These are phyloP conservation scores for Poronia punctata DNA, from an alignment of 495 filamentous ascomycete genomes.

Conservation along the genomic window DNA sequence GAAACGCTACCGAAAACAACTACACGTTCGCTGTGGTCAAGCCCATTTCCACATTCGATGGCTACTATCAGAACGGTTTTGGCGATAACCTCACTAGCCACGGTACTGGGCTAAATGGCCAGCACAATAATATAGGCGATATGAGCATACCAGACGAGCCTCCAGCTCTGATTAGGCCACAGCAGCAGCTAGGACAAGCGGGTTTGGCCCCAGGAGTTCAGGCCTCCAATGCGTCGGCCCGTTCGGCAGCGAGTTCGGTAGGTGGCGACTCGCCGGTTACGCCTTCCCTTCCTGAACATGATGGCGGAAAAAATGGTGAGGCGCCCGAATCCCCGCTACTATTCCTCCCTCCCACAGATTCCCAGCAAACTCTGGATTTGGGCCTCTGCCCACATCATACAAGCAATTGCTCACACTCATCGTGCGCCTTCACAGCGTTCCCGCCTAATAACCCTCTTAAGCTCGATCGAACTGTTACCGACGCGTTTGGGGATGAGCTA, in stretches of 20 bases:
- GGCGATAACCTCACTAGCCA: conserved; percentile 13
- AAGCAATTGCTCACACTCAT: conserved; percentile 33
- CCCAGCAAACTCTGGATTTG: no score
- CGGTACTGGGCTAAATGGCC: conserved; percentile 8
- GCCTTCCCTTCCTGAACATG: conserved; percentile 38
- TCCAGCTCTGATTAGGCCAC: conserved; percentile 23
- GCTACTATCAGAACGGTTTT: conserved; percentile 26
- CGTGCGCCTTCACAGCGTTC: conserved; percentile 38
- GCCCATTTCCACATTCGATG: conserved; percentile 22
- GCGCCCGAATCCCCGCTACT: conserved; percentile 22
- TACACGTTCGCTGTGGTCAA: conserved; percentile 36
- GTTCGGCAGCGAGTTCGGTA: conserved; percentile 46
- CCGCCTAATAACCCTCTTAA: conserved; percentile 59
- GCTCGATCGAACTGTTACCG: conserved; percentile 77
- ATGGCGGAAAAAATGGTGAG: conserved; percentile 45
- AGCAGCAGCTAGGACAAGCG: conserved; percentile 25
- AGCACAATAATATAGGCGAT: conserved; percentile 18
- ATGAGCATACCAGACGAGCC: conserved; percentile 15
- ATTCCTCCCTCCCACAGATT: conserved; percentile 47
- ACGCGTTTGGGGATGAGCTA: conserved; percentile 77
- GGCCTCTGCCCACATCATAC: conserved; percentile 51
- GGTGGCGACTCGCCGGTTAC: conserved; percentile 50
- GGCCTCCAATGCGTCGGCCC: conserved; percentile 28
- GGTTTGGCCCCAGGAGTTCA: conserved; percentile 30
- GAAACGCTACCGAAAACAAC: conserved; percentile 25